Base-by-base conservation (phyloP, 169 alveolate genomes). In the Cyclospora cayetanensis region DNA sequence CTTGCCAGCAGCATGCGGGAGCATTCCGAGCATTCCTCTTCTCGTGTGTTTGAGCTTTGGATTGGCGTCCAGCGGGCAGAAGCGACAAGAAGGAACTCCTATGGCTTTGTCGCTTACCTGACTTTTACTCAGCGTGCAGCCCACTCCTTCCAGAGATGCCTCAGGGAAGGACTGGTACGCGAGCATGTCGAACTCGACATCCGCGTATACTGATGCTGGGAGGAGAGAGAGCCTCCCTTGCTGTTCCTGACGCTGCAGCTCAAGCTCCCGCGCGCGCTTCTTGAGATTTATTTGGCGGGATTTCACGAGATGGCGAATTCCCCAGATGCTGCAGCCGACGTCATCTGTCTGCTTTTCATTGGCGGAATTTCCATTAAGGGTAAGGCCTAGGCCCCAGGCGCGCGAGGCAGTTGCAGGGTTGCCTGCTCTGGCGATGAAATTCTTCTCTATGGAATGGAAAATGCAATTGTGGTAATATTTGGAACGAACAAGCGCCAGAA, bases 401-500 rank as follows among this genome's bases (percentile, higher is more conserved):
- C 77, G 77, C 50, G 60, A 7, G 77, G 74, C 87, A 11, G 87
- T 63, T 37, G 90, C 85, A 9, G 95, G 95, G 72, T 90, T 88
- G 65, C 99, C 98, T 5, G 96, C 95, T 77, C 94, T 90, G 25
- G 98, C 96, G 72, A 97, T 91, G 93, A 96, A 97, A 90, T 97
- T 97, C 94, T 96, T 97, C 93, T 97, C 96, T 7, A 98, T 96
- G 77, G 95, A 95, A 93, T 94, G 95, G 93, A 98, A 96, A 85
- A 96, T 93, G 90, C 96, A 90, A 83, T 97, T 96, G 92, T 98
- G 97, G 93, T 97, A 98, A 94, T 92, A 97, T 95, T 98, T 98
- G 52, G 97, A 93, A 91, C 97, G 97, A 94, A 98, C 97, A 46
- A 98, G 94, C 87, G 97, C 97, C 86, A 98, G 77, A 91, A 98